phyloP scores from a whole-genome alignment of 1,139 yeast species.

The Hanseniaspora gamundiae region DNA sequence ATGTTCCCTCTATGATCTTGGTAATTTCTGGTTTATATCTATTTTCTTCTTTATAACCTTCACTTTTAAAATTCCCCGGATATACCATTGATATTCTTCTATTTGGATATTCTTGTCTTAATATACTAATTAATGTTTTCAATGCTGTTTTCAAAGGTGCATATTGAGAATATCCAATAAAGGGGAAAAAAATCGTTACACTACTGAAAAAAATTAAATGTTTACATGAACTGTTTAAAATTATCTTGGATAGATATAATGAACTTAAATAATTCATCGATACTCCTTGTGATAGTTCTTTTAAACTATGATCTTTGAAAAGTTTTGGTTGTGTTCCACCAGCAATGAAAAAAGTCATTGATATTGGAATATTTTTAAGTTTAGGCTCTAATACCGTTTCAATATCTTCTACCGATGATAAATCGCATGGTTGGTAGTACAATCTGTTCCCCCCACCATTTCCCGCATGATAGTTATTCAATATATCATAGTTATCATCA shows the following conservation, averaged over 20 bases:
- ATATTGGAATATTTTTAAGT: constrained; percentile 39
- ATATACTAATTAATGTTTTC: constrained; percentile 55
- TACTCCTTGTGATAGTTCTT: constrained; percentile 51
- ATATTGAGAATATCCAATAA: constrained; percentile 84
- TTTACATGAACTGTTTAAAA: constrained; percentile 29
- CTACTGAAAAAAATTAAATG: constrained; percentile 74
- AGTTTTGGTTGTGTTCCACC: constrained; percentile 77
- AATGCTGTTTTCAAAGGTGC: constrained; percentile 84
- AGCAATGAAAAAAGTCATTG: constrained; percentile 68
- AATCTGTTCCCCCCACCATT: constrained; percentile 19
- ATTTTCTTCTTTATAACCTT: constrained; percentile 77
- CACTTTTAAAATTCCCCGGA: constrained; percentile 86
- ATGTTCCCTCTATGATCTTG: constrained; percentile 71
- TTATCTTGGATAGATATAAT: constrained; percentile 54
- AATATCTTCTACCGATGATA: constrained; percentile 44
- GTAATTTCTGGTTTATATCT: constrained; percentile 80
- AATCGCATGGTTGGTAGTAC: constrained; percentile 50
- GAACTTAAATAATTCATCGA: constrained; percentile 64
- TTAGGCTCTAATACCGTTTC: constrained; percentile 29
- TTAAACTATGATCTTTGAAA: constrained; percentile 51
- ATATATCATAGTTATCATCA: too few relatives aligned
- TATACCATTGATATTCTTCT: constrained; percentile 53
- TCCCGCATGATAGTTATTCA: neutral
- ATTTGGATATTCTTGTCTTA: constrained; percentile 75
- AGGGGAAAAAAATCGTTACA: constrained; percentile 70